Conservation (phyloP, 2,329 filamentous ascomycete genomes). For the Aspergillus fumigatus region DNA sequence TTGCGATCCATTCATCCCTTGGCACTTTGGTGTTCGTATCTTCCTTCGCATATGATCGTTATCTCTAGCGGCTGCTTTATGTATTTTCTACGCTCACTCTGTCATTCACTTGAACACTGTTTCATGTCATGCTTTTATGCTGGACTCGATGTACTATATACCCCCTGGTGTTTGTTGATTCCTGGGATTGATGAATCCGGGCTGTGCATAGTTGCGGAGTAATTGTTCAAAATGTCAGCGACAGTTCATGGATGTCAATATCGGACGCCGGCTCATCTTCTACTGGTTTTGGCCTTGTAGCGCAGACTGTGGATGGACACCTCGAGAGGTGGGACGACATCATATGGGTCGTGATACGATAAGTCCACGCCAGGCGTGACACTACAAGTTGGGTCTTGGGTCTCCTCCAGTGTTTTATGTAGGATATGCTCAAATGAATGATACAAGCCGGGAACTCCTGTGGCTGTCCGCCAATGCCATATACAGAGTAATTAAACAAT, state of each 20-base stretch:
- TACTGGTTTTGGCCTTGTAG: background rate
- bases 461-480: background rate
- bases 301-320: background rate
- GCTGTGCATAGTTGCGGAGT: background rate
- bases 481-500: background rate
- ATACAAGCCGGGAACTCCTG: background rate
- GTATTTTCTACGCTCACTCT: background rate
- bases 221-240: background rate
- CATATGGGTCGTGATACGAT: background rate
- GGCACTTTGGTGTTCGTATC: background rate
- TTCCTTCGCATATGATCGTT: background rate
- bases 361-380: background rate
- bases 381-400: background rate
- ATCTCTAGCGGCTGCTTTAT: slow-evolving; percentile 1
- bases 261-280: background rate
- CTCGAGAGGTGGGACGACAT: background rate
- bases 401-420: background rate
- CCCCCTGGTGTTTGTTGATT: slow-evolving; percentile 7
- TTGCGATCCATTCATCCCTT: too few relatives aligned
- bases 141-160: slow-evolving; percentile 3
- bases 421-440: background rate
- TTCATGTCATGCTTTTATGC: background rate
- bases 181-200: slow-evolving; percentile 4
- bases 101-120: background rate
- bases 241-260: too few relatives aligned